Base-by-base conservation (phyloP, 768 basidiomycete genomes). In the Tulasnella sp. region DNA sequence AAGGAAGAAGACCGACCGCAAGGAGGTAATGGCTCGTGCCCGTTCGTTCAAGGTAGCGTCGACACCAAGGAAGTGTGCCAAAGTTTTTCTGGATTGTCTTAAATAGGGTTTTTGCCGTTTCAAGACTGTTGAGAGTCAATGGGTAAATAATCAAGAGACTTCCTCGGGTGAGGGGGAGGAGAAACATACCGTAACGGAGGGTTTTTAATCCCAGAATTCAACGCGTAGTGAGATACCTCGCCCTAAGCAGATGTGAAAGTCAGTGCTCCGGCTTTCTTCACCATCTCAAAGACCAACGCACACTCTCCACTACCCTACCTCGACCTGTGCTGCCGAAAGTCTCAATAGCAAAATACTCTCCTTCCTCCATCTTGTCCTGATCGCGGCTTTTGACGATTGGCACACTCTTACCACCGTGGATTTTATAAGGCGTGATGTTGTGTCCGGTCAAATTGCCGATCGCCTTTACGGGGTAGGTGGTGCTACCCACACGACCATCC, bases 291-390 rank as follows among this genome's bases (percentile, higher is more conserved):
- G 38, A 2, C 54, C 31, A 25, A 81, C 85, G 80, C 79, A 93
- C 94, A 78, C 87, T 87, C 80, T 99, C 97, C 19, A 93, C 86
- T 29, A 97, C 93, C 34, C 89, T 86, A 9, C 96, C 97, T 54
- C 91, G 87, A 19, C 97, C 97, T 0, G 97, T 99, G n/a, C 93
- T 93, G 14, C 97, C 97, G 82, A 99, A 99, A 1, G 97, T 99
- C 83, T 99, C 97, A 75, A 99, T 97, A 11, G 97, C 97, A 82
- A 94, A 99, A 82, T 99, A 98, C 81, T 99, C 97, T 52, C 96
- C 97, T 83, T 99, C 97, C 81, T 99, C 97, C 97, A 99, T 99
- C 84, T 94, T 97, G 17, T 92, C 94, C 78, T 91, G 89, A 81
- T 97, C 96, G 39, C 91, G 88, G 76, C 92, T 94, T 82, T 92